Conservation (phyloP, 257 asterid species). For the Ilex aquifolium region DNA sequence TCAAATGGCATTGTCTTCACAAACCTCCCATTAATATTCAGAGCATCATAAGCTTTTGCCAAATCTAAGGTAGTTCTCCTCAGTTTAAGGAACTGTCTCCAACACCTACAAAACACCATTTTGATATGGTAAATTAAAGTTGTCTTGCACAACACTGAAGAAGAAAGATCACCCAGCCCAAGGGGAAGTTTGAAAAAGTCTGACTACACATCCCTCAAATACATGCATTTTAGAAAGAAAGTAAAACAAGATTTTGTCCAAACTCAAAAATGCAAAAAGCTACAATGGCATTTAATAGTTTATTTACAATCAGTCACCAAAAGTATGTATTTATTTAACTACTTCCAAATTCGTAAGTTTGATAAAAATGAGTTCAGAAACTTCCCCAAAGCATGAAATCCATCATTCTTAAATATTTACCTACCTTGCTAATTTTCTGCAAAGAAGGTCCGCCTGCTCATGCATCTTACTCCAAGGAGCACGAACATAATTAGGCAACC, state of each 20-base stretch:
- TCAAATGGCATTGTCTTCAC: slow-evolving; percentile 85
- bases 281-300: neutral
- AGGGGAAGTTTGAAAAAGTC: neutral
- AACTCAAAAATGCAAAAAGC: no score
- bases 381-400: no score
- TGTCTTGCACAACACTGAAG: neutral
- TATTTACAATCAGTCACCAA: neutral
- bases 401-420: neutral
- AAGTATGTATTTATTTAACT: no score
- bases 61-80: slow-evolving; percentile 56
- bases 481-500: slow-evolving; percentile 24
- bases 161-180: neutral
- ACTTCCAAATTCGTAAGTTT: neutral
- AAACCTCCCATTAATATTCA: slow-evolving; percentile 57
- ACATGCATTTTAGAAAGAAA: neutral
- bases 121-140: neutral
- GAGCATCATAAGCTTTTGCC: slow-evolving; percentile 50
- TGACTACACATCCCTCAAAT: neutral
- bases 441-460: slow-evolving; percentile 63
- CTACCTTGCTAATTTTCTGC: slow-evolving; percentile 74
- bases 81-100: slow-evolving; percentile 50
- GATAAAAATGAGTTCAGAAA: no score
- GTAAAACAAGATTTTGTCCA: neutral
- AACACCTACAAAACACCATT: slow-evolving; percentile 44
- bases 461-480: slow-evolving; percentile 44